A percentile compares a stretch with the other conserved stretches of the same genome.
phyloP scores from a whole-genome alignment of 768 basidiomycete genomes.

The Heimioporus sp. region DNA sequence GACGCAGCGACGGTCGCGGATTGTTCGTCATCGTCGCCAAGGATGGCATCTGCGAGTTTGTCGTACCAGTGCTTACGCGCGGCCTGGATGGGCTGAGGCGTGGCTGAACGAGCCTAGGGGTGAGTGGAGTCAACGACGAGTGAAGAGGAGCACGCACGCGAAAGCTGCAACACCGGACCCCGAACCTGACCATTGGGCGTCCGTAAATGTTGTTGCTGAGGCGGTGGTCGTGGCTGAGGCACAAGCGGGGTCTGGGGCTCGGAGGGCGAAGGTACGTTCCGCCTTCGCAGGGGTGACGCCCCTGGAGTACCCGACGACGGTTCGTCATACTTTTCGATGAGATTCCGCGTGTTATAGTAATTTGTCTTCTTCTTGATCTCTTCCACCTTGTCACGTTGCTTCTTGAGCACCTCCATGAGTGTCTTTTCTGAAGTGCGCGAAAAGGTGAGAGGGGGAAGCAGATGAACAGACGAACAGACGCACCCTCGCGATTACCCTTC shows the following conservation, averaged over 20 bases:
- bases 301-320: conserved; percentile 29
- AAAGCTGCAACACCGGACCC: conserved; percentile 35
- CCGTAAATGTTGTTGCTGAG: conserved; percentile 12
- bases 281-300: conserved; percentile 42
- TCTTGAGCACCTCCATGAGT: conserved; percentile 66
- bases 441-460: neutral
- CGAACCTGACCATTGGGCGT: conserved; percentile 23
- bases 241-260: conserved; percentile 31
- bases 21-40: conserved; percentile 69
- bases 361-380: conserved; percentile 98
- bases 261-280: conserved; percentile 31
- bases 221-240: conserved; percentile 22
- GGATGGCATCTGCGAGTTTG: conserved; percentile 80
- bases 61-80: conserved; percentile 83
- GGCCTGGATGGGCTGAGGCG: conserved; percentile 41
- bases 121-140: conserved; percentile 8
- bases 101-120: conserved; percentile 24
- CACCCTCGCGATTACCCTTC: conserved; percentile 81
- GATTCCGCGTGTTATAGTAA: conserved; percentile 86
- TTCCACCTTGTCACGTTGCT: conserved; percentile 84
- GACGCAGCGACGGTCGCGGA: conserved; percentile 39
- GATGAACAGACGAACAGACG: neutral
- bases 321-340: conserved; percentile 90
- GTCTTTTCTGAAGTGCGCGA: conserved; percentile 60
- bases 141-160: conserved; percentile 32